These are phyloP conservation scores for Calonectria montana DNA, from an alignment of 2,329 filamentous ascomycete genomes.

Conservation along the genomic window DNA sequence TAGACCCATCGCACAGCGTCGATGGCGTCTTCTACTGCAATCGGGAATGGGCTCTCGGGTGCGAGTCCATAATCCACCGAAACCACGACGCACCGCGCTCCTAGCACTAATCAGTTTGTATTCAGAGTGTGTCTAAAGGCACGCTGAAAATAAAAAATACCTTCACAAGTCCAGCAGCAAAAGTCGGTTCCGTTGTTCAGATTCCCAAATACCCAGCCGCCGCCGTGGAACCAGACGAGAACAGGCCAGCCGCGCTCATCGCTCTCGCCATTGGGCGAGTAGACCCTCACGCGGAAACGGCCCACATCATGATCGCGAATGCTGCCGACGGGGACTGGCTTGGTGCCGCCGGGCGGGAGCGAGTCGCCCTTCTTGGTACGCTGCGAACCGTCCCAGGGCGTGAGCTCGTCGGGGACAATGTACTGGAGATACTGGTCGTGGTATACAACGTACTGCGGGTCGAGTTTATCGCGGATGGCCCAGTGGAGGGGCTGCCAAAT, in stretches of 20 bases:
- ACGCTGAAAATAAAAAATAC: slow-evolving; percentile 19
- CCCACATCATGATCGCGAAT: slow-evolving; percentile 42
- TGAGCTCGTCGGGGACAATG: slow-evolving; percentile 47
- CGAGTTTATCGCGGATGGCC: slow-evolving; percentile 44
- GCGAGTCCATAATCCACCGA: slow-evolving; percentile 50
- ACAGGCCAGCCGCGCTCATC: slow-evolving; percentile 48
- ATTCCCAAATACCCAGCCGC: slow-evolving; percentile 53
- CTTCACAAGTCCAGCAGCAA: slow-evolving; percentile 46
- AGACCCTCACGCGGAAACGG: slow-evolving; percentile 46
- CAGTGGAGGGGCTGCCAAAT: slow-evolving; percentile 50
- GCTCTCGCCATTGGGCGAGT: slow-evolving; percentile 40
- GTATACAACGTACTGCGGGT: slow-evolving; percentile 52
- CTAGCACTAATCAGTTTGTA: slow-evolving; percentile 24
- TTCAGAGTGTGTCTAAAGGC: not conserved
- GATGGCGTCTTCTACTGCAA: slow-evolving; percentile 48
- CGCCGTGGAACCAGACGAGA: slow-evolving; percentile 55
- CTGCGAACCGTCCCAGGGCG: slow-evolving; percentile 47
- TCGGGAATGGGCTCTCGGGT: slow-evolving; percentile 50
- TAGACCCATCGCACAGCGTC: slow-evolving; percentile 47
- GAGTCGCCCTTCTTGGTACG: slow-evolving; percentile 37
- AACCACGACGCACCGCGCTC: slow-evolving; percentile 43
- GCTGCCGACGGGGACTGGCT: slow-evolving; percentile 42
- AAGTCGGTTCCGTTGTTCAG: slow-evolving; percentile 49
- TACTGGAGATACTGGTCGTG: slow-evolving; percentile 53
- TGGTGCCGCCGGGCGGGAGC: slow-evolving; percentile 41